Conservation (phyloP, 306 rosid species). For the Notholithocarpus densiflorus region DNA sequence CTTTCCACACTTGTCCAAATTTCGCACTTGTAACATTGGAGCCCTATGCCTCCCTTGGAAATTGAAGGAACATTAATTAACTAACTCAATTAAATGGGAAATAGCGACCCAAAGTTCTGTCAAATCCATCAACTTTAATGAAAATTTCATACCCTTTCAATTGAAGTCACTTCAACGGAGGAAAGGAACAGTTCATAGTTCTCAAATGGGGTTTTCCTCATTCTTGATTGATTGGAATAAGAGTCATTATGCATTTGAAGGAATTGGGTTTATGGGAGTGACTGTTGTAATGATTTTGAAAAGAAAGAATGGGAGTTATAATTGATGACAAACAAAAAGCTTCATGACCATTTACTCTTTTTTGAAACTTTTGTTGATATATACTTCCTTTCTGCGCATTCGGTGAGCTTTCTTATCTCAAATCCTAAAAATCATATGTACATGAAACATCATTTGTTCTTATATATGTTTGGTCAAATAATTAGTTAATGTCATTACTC, state of each 20-base stretch:
- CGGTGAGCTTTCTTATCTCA: background rate
- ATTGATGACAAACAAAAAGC: conserved; percentile 35
- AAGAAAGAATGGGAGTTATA: conserved; percentile 42
- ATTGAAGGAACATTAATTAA: conserved; percentile 26
- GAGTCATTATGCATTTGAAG: conserved; percentile 43
- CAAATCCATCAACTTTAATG: conserved; percentile 73
- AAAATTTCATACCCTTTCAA: conserved; percentile 37
- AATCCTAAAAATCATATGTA: background rate
- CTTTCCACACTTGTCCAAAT: conserved; percentile 2
- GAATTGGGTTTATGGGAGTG: conserved; percentile 63
- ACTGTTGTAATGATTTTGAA: conserved; percentile 77
- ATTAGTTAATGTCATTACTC: no score
- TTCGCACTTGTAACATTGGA: conserved; percentile 4
- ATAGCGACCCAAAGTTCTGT: conserved; percentile 62
- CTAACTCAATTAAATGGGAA: conserved; percentile 25
- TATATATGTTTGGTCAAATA: no score
- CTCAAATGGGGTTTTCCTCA: conserved; percentile 20
- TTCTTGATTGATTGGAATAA: conserved; percentile 47
- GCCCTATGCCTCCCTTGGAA: conserved; percentile 34
- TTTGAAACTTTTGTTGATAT: conserved; percentile 13
- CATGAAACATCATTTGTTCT: background rate
- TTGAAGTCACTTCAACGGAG: conserved; percentile 56
- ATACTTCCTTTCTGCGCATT: conserved; percentile 15
- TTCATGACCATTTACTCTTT: conserved; percentile 14
- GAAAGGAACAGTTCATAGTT: conserved; percentile 39